These are phyloP conservation scores for Cladosporium sp. DNA, from an alignment of 2,329 filamentous ascomycete species.

Conservation along the genomic window DNA sequence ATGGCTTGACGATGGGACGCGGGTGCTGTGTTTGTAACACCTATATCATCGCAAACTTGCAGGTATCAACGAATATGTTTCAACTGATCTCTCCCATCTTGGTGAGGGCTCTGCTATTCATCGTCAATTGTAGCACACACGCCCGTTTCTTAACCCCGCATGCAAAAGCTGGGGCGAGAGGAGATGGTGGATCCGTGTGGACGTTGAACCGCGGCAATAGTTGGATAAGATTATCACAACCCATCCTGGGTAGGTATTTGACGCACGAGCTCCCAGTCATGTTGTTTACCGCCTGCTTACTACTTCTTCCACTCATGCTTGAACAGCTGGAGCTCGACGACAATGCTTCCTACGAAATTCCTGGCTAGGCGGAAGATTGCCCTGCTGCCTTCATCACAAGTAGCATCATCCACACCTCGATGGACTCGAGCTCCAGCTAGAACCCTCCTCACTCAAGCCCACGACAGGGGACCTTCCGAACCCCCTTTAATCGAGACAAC, in stretches of 20 bases:
- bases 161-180: background rate
- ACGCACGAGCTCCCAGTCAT: slow-evolving; percentile 1
- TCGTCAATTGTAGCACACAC: no score
- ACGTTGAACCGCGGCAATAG: background rate
- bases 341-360: background rate
- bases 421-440: slow-evolving; percentile 1
- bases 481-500: slow-evolving; percentile 63
- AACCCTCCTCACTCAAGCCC: slow-evolving; percentile 25
- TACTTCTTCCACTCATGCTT: background rate
- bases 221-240: no score
- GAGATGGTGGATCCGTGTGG: background rate
- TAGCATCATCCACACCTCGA: background rate
- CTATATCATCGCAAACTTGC: no score
- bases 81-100: no score
- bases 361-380: slow-evolving; percentile 4
- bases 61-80: no score
- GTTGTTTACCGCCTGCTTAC: background rate
- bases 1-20: no score
- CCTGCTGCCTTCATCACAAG: background rate
- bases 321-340: background rate
- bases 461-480: slow-evolving; percentile 40
- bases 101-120: no score
- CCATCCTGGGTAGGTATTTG: background rate
- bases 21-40: no score
- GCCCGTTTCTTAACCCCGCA: background rate